Conservation (phyloP, 1,284 basidiomycete species). For the Pseudozyma sp. region DNA sequence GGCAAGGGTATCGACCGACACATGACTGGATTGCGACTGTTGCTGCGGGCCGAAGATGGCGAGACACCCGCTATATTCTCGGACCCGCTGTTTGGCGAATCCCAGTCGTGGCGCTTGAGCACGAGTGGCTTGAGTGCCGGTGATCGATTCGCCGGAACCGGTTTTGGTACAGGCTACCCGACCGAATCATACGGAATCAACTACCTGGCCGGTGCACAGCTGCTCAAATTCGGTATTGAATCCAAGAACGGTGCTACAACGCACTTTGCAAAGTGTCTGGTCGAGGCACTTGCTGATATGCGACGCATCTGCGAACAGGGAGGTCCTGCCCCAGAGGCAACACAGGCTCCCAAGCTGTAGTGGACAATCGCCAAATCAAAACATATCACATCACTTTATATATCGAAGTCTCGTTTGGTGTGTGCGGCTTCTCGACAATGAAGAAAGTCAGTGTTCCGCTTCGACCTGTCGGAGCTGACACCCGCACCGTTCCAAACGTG, state of each 20-base stretch:
- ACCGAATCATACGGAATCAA: constrained; percentile 59
- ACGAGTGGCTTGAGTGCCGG: constrained; percentile 91
- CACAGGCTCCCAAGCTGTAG: constrained; percentile 48
- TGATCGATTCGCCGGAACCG: constrained; percentile 87
- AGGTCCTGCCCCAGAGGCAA: constrained; percentile 39
- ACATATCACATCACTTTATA: background rate
- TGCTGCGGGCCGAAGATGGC: constrained; percentile 58
- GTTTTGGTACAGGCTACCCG: constrained; percentile 72
- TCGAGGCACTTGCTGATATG: constrained; percentile 81
- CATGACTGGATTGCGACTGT: constrained; percentile 82
- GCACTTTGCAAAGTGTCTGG: constrained; percentile 77
- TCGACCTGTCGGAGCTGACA: no score
- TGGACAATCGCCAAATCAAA: background rate
- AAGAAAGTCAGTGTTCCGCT: background rate
- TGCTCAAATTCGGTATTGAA: constrained; percentile 95
- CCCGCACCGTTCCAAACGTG: background rate
- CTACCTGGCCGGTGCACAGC: constrained; percentile 80
- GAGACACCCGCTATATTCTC: constrained; percentile 57
- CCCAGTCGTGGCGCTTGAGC: constrained; percentile 88
- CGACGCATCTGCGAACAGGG: constrained; percentile 73
- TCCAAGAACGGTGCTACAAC: constrained; percentile 85
- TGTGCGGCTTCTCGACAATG: background rate
- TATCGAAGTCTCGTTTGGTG: no score
- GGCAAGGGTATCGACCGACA: constrained; percentile 93
- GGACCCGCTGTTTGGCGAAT: constrained; percentile 81